phyloP scores from a whole-genome alignment of 139 green algal species.

The Monoraphidium neglectum region DNA sequence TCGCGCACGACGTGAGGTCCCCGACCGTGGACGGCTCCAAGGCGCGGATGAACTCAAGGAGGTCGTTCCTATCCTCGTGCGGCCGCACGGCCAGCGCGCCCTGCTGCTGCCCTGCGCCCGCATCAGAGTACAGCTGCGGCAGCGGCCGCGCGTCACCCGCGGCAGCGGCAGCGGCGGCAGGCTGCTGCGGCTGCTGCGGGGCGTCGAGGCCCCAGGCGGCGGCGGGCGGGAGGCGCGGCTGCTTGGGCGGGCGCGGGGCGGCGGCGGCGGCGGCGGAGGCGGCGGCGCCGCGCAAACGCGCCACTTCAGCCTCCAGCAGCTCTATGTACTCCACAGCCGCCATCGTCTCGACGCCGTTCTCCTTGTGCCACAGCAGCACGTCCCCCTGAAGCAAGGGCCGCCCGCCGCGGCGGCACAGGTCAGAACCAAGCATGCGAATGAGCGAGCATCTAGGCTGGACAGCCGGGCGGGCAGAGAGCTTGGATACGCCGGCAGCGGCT shows the following conservation, averaged over 20 bases:
- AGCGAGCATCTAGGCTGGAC: no score
- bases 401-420: no score
- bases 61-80: conserved; percentile 38
- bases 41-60: conserved; percentile 77
- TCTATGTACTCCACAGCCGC: conserved; percentile 77
- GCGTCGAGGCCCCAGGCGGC: conserved; percentile 14
- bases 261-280: background rate
- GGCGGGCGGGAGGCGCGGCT: background rate
- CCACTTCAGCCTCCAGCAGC: conserved; percentile 63
- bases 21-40: conserved; percentile 43
- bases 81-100: background rate
- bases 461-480: no score
- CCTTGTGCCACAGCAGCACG: conserved; percentile 77
- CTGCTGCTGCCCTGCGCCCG: background rate
- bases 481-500: no score
- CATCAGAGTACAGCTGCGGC: background rate
- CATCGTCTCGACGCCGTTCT: conserved; percentile 53
- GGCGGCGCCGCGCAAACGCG: conserved; percentile 16
- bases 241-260: background rate
- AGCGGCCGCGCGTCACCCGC: background rate
- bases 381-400: no score
- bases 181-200: background rate
- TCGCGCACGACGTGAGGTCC: conserved; percentile 7
- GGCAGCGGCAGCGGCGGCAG: background rate
- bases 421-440: no score